These are phyloP conservation scores for Fonsecaea pedrosoi DNA, from an alignment of 2,329 filamentous ascomycete genomes.

Conservation along the genomic window DNA sequence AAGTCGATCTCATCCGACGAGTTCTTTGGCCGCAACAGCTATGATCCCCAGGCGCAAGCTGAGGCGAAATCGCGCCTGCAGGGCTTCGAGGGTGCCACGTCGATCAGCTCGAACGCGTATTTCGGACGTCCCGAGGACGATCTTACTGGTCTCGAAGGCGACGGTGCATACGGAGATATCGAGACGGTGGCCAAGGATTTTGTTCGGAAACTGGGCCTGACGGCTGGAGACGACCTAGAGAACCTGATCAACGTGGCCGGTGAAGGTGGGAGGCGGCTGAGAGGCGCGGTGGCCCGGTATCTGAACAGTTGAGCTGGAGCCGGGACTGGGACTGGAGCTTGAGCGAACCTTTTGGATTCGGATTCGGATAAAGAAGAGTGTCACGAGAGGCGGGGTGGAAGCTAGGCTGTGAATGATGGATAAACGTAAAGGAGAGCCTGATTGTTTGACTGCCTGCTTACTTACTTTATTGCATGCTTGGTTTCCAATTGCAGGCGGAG, in stretches of 20 bases:
- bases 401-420: no score
- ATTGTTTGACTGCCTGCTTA: background rate
- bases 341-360: background rate
- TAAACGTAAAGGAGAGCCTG: background rate
- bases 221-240: constrained; percentile 93
- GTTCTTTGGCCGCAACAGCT: constrained; percentile 91
- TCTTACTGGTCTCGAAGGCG: constrained; percentile 65
- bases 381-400: no score
- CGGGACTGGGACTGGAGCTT: background rate
- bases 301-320: constrained; percentile 50
- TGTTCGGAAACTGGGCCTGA: constrained; percentile 91
- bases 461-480: background rate
- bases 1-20: constrained; percentile 98
- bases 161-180: constrained; percentile 77
- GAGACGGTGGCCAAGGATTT: constrained; percentile 96
- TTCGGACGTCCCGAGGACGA: constrained; percentile 93
- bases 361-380: background rate
- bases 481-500: background rate
- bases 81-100: constrained; percentile 88
- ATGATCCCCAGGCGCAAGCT: constrained; percentile 77
- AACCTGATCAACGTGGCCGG: constrained; percentile 83
- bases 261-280: constrained; percentile 82
- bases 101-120: constrained; percentile 97
- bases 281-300: constrained; percentile 65
- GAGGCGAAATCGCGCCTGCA: constrained; percentile 88